Evolutionary conservation across 148 eudicot species (phyloP).

Genomic region (Dianthus caryophyllus): DNA sequence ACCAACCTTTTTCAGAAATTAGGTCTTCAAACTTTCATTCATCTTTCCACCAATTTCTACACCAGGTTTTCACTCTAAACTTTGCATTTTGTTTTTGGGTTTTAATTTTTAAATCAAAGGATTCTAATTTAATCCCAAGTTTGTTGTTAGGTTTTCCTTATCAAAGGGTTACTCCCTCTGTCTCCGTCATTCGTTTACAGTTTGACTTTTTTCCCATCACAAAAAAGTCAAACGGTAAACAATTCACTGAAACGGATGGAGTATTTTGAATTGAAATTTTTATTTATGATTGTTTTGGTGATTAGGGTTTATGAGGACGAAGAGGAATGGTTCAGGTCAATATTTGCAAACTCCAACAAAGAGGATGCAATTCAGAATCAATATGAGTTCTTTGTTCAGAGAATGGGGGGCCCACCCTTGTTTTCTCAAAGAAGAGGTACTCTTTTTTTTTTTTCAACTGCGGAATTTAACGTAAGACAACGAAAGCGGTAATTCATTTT

Average conservation of each 20-base stretch:
- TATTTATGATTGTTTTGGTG: background rate
- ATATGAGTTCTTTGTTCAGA: constrained; percentile 85
- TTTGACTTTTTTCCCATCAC: too few species aligned
- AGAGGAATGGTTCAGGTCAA: constrained; percentile 91
- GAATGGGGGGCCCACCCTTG: constrained; percentile 92
- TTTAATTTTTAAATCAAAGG: too few species aligned
- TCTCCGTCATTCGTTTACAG: too few species aligned
- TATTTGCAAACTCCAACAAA: constrained; percentile 76
- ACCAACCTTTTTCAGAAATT: constrained; percentile 73
- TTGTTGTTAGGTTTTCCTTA: too few species aligned
- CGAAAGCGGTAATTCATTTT: too few species aligned
- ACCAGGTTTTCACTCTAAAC: constrained; percentile 41
- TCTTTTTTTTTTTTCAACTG: too few species aligned
- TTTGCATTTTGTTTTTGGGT: constrained; percentile 1
- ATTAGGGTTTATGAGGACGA: constrained; percentile 87
- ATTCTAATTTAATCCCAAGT: too few species aligned
- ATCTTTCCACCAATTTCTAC: constrained; percentile 87
- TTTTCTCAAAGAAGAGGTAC: constrained; percentile 81
- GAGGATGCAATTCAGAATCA: constrained; percentile 96
- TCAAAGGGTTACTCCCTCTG: background rate
- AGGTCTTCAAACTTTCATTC: constrained; percentile 71
- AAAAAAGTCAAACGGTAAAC: too few species aligned
- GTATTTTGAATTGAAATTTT: background rate
- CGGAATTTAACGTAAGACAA: too few species aligned
- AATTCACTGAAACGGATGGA: too few species aligned